These are phyloP conservation scores for Trichophyton schoenleinii DNA, from an alignment of 2,329 filamentous ascomycete species.

Conservation along the genomic window DNA sequence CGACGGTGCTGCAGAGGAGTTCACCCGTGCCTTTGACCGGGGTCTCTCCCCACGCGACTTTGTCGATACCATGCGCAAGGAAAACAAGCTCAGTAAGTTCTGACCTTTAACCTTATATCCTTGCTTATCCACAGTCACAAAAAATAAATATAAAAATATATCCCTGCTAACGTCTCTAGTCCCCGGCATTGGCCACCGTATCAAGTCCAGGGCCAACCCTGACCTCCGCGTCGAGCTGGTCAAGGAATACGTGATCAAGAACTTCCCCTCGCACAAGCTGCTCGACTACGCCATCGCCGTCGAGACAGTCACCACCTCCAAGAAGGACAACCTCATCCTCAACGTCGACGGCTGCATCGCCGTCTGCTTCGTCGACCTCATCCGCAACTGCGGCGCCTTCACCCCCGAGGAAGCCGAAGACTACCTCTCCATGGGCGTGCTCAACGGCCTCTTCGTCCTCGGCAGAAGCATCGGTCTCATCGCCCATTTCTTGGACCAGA, in stretches of 20 bases:
- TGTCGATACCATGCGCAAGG: constrained; percentile 96
- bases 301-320: constrained; percentile 94
- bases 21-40: constrained; percentile 96
- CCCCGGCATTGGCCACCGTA: constrained; percentile 95
- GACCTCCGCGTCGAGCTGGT: constrained; percentile 98
- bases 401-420: constrained; percentile 92
- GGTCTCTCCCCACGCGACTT: constrained; percentile 96
- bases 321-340: constrained; percentile 99
- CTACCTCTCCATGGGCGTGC: constrained; percentile 97
- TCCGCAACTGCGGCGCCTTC: constrained; percentile 97
- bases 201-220: constrained; percentile 99
- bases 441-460: constrained; percentile 98
- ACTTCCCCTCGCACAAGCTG: constrained; percentile 96
- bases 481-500: constrained; percentile 99
- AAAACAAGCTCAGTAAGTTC: constrained; percentile 86
- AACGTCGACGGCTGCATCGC: constrained; percentile 98
- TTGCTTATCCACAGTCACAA: not conserved
- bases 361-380: constrained; percentile 94
- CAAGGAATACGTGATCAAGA: constrained; percentile 95
- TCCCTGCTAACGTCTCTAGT: constrained; percentile 38
- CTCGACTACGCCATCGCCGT: constrained; percentile 97
- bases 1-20: constrained; percentile 95
- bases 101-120: not conserved
- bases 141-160: too few relatives aligned
- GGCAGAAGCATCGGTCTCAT: constrained; percentile 96